Evolutionary conservation across 192 early-diverging fungal genomes (phyloP), one percentile per base, ranked within the genome.

Genomic region (Coemansia sp.): DNA sequence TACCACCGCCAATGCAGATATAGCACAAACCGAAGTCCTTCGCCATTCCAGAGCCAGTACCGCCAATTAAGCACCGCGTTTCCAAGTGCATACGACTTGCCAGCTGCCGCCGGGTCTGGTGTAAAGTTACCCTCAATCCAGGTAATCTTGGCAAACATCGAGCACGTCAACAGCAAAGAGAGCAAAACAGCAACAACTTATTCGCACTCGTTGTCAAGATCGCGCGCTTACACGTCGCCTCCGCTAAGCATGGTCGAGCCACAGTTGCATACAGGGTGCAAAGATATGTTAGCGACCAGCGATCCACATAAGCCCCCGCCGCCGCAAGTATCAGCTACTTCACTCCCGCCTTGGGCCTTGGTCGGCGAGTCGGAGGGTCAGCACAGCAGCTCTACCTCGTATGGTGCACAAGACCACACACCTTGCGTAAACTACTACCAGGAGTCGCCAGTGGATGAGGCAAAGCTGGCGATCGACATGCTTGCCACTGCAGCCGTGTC

Each of bases 401-500:
- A 58, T 10, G 58, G 29, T 68, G 53, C 39, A n/a, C 40, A 38
- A 20, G 44, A 29, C 60, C 57, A 55, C 46, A 52, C 66, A 12
- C 24, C 72, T 9, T 34, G 39, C 55, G 18, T 20, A 6, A 47
- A 64, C 33, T 43, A 38, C 67, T 67, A 55, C 64, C 49, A 65
- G 12, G 74, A 73, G 58, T 70, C 74, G 40, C 74, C 70, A 33
- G 69, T 76, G 15, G 65, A 58, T n/a, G 80, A 75, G 44, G 70
- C 73, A 55, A 83, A 83, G 40, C 55, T 78, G 62, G 80, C 75
- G 7, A 83, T 83, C 41, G 80, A 83, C 53, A 64, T 83, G 57
- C 68, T 83, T 52, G 80, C 80, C 3, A 75, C 75, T 10, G 80
- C 80, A 8, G 80, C 80, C 29, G 62, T 83, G 62, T 83, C 80